Evolutionary conservation across 75 land plant genomes (phyloP), one percentile per base, ranked within the genome.

Genomic region (Cunninghamia lanceolata): DNA sequence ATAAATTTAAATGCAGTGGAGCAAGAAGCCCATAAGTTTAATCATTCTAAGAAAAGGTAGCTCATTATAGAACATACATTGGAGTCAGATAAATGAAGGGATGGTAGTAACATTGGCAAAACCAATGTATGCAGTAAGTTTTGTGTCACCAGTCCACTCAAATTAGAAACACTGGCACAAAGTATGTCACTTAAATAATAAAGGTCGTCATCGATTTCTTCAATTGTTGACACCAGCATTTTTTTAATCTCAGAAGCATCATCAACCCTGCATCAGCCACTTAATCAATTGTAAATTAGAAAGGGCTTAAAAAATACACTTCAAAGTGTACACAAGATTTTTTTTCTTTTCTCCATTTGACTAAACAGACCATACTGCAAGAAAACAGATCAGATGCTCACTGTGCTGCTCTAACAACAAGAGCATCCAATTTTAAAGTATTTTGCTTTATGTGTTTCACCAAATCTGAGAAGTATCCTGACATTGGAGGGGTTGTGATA

Each of bases 111-210:
- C 10, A 92, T 46, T 16, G 95, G 95, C 70, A 92, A 78, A 47
- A 95, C 91, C 81, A 93, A 84, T 74, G 91, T 38, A 66, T 88
- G 82, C 83, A 94, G 85, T 68, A 95, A 86, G 66, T 89, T 87
- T 32, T 91, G 83, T 17, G 91, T 90, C 84, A 93, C 85, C 71
- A 91, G 38, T 63, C 59, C 80, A 84, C 90, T 89, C 74, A 95
- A 88, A 82, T 82, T 84, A 80, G 93, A 84, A 36, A 91, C 84
- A 45, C 91, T 94, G 80, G 92, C 89, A 89, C 83, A 82, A 9
- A 92, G 90, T 38, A 95, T 90, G 84, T 95, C 96, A 82, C 94
- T 92, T 75, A 93, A 88, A 85, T 95, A 95, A 88, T 90, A 91
- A 50, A 95, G 90, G 84, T 94, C 93, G 81, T 95, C 96, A 42